Conservation (phyloP, 805 yeast genomes). For the Jamesozyma gamospora region DNA sequence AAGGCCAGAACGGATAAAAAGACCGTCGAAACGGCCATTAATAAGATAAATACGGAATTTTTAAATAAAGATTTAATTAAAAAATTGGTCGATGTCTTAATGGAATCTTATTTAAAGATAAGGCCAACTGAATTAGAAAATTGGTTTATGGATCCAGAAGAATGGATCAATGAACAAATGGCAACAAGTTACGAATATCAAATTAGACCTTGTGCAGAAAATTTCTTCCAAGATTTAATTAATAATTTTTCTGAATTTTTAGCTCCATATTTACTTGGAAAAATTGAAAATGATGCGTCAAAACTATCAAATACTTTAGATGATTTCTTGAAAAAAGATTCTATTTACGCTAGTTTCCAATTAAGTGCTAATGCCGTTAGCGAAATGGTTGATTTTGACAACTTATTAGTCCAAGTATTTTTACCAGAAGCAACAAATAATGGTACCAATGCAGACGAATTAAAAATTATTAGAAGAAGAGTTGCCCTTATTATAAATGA, state of each 20-base stretch:
- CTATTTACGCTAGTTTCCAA: constrained; percentile 76
- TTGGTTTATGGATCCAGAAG: constrained; percentile 86
- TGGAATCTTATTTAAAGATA: constrained; percentile 63
- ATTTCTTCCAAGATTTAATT: constrained; percentile 67
- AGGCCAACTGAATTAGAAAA: constrained; percentile 67
- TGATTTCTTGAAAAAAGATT: constrained; percentile 62
- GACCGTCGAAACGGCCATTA: constrained; percentile 51
- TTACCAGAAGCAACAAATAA: constrained; percentile 45
- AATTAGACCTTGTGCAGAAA: constrained; percentile 78
- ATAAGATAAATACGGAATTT: constrained; percentile 41
- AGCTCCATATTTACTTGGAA: constrained; percentile 46
- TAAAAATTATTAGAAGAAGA: constrained; percentile 63
- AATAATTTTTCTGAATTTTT: constrained; percentile 49
- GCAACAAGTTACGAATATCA: constrained; percentile 74
- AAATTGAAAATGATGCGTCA: constrained; percentile 38
- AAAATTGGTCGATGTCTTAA: constrained; percentile 54
- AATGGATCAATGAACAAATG: constrained; percentile 79
- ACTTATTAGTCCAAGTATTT: constrained; percentile 46
- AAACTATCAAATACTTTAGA: constrained; percentile 27
- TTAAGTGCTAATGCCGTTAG: constrained; percentile 58
- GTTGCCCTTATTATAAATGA: constrained; percentile 67
- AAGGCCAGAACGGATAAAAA: constrained; percentile 55
- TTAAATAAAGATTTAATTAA: constrained; percentile 49
- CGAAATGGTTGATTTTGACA: constrained; percentile 59
- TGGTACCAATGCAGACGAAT: constrained; percentile 37